phyloP scores from a whole-genome alignment of 495 filamentous ascomycete genomes.

The Penicillium samsonianum region DNA sequence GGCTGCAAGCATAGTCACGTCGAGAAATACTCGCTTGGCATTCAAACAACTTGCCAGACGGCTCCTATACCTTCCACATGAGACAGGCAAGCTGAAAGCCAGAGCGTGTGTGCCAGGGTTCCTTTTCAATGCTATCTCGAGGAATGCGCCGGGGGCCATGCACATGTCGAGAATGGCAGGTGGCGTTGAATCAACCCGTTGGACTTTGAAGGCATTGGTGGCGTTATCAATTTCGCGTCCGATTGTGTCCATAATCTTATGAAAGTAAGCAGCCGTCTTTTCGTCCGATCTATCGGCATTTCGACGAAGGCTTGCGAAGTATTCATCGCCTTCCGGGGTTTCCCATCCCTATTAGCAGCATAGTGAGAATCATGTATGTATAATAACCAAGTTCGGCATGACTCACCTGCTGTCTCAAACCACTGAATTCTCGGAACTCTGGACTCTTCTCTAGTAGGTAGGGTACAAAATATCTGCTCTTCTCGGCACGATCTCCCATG shows the following conservation, averaged over 20 bases:
- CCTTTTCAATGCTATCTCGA: slow-evolving; percentile 32
- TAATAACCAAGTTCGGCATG: background rate
- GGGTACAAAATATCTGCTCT: background rate
- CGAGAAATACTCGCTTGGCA: slow-evolving; percentile 36
- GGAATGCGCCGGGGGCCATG: slow-evolving; percentile 59
- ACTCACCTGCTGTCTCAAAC: background rate
- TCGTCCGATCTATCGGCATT: background rate
- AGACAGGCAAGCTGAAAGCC: background rate
- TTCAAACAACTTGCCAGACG: slow-evolving; percentile 27
- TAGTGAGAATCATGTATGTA: background rate
- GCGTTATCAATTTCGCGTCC: background rate
- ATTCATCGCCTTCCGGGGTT: background rate
- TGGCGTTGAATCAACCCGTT: background rate
- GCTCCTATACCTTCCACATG: background rate
- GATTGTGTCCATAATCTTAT: background rate
- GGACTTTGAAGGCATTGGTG: background rate
- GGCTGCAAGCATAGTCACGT: slow-evolving; percentile 56
- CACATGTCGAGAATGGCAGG: slow-evolving; percentile 54
- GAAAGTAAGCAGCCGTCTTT: background rate
- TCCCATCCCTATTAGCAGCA: background rate
- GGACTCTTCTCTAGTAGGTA: background rate
- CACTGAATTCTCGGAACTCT: background rate
- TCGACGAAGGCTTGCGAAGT: background rate
- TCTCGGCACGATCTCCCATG: background rate
- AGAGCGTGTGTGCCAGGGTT: slow-evolving; percentile 26